Evolutionary conservation across 2,329 filamentous ascomycete genomes (phyloP).

Genomic region (Neofusicoccum laricinum): DNA sequence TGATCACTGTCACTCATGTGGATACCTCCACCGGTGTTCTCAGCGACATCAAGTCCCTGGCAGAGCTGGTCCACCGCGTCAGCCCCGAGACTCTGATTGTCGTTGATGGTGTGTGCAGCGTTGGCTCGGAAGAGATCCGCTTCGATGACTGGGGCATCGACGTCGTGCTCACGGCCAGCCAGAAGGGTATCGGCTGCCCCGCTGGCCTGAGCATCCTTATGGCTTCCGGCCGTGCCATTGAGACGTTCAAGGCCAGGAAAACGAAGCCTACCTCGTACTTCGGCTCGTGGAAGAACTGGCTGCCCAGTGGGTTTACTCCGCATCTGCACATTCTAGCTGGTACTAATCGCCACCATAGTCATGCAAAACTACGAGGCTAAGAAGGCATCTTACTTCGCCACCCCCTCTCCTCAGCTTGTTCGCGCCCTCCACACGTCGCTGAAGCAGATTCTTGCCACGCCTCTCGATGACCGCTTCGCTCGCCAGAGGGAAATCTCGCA

Average conservation of each 20-base stretch:
- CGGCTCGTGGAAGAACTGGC: conserved; percentile 95
- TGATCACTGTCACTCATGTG: conserved; percentile 92
- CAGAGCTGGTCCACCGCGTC: conserved; percentile 78
- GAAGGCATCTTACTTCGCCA: conserved; percentile 97
- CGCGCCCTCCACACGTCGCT: conserved; percentile 89
- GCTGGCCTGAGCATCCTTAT: conserved; percentile 93
- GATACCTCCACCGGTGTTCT: conserved; percentile 96
- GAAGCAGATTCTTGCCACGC: conserved; percentile 76
- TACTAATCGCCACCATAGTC: conserved; percentile 51
- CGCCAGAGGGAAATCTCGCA: conserved; percentile 76
- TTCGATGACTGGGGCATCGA: conserved; percentile 96
- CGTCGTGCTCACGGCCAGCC: conserved; percentile 87
- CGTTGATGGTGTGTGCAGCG: conserved; percentile 95
- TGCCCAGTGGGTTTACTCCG: conserved; percentile 62
- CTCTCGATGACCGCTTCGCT: conserved; percentile 78
- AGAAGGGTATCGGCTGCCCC: conserved; percentile 95
- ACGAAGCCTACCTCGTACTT: conserved; percentile 85
- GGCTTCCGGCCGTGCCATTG: conserved; percentile 84
- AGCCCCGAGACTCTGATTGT: conserved; percentile 89
- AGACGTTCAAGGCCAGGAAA: conserved; percentile 76
- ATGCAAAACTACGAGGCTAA: conserved; percentile 99
- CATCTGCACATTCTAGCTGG: neutral
- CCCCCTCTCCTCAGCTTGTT: conserved; percentile 88
- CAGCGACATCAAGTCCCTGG: conserved; percentile 81
- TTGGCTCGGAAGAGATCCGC: conserved; percentile 90